Base-by-base conservation (phyloP, 2,329 filamentous ascomycete genomes). In the Coleophoma crateriformis region DNA sequence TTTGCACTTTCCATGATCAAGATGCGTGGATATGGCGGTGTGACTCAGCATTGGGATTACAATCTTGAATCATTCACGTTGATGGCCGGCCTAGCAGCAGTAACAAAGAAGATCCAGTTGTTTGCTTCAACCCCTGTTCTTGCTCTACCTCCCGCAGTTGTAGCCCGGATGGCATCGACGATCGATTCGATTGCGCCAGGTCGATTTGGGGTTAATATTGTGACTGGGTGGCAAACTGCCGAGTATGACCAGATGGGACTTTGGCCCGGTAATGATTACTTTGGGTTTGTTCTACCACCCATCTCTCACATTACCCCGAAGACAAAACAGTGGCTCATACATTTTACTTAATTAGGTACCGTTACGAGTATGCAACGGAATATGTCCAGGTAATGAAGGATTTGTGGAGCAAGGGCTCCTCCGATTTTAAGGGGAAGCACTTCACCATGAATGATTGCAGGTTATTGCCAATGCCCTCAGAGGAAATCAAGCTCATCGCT, bases 371-470 rank as follows among this genome's bases (percentile, higher is more conserved):
- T 42, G 61, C 61, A 4, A 60, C 56, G 22, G 61, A 64, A 43
- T 61, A 64, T 48, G 61, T 64, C n/a, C 52, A 58, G 48, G 54
- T 63, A 12, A 60, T 64, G 58, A 59, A 61, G 39, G 61, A 64
- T 15, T 56, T 64, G 12, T 64, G 61, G 61, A 48, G 54, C 12
- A 50, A 52, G 8, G 61, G 61, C 12, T 54, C 58, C 12, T 60
- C 57, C 13, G 54, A 62, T 42, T 57, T 64, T 50, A 60, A 63
- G 54, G 61, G 61, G 6, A 56, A 59, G 43, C 53, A 64, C 43
- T 64, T 64, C 54, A 50, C 50, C 33, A 64, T 64, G 61, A 58
- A 64, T 1, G 61, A 64, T 53, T 63, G 61, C 55, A 63, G 58
- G 49, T 50, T 64, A 20, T 62, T 55, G 7, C 47, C 47, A 35